phyloP scores from a whole-genome alignment of 768 basidiomycete species.

The Calvatia gigantea region DNA sequence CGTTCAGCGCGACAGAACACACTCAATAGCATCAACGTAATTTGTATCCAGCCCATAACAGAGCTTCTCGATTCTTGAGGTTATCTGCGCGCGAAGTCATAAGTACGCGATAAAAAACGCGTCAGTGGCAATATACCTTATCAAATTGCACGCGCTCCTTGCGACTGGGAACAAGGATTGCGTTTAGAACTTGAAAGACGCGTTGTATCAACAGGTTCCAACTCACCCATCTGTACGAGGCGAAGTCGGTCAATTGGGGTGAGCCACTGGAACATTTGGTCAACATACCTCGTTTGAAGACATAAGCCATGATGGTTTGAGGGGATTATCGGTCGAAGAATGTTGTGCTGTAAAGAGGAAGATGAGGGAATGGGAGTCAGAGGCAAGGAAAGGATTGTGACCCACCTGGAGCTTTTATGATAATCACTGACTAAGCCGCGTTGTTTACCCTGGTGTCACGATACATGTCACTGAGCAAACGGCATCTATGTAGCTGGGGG shows the following conservation, averaged over 20 bases:
- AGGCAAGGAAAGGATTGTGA: not conserved
- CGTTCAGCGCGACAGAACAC: slow-evolving; percentile 23
- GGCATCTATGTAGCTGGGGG: not conserved
- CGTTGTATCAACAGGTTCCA: slow-evolving; percentile 33
- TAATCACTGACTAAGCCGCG: slow-evolving; percentile 13
- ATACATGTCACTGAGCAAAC: not conserved
- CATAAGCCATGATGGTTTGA: slow-evolving; percentile 15
- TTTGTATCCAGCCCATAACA: slow-evolving; percentile 95
- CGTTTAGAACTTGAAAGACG: slow-evolving; percentile 22
- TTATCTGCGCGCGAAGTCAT: slow-evolving; percentile 53
- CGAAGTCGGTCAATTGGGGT: slow-evolving; percentile 11
- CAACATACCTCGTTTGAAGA: slow-evolving; percentile 37
- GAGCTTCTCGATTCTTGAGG: slow-evolving; percentile 81
- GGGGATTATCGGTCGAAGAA: not conserved
- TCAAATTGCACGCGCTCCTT: slow-evolving; percentile 94
- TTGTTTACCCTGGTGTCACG: slow-evolving; percentile 10
- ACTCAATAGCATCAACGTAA: slow-evolving; percentile 94
- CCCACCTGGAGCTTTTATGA: slow-evolving; percentile 12
- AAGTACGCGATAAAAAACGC: slow-evolving; percentile 16
- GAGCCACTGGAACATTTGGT: not conserved
- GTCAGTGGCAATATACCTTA: slow-evolving; percentile 51
- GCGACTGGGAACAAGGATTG: slow-evolving; percentile 43
- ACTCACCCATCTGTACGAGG: slow-evolving; percentile 43
- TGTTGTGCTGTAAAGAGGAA: not conserved
- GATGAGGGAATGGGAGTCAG: not conserved